These are phyloP conservation scores for Aspergillus persii DNA, from an alignment of 2,329 filamentous ascomycete species.

Conservation along the genomic window DNA sequence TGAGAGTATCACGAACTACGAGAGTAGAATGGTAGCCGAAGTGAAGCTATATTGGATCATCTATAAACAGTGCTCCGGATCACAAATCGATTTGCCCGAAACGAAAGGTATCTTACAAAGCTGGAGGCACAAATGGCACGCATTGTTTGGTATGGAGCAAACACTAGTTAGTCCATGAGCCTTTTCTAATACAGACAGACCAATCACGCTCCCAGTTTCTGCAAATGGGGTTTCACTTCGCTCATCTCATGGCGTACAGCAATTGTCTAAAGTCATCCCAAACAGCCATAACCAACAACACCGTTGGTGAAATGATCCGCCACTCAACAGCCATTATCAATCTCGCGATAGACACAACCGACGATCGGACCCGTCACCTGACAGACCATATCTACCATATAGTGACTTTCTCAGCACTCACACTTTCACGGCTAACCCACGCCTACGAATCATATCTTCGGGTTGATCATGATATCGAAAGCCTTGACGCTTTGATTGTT, in stretches of 20 bases:
- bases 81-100: constrained; percentile 32
- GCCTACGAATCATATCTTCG: constrained; percentile 36
- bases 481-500: constrained; percentile 35
- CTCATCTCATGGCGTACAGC: constrained; percentile 44
- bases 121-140: constrained; percentile 43
- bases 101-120: constrained; percentile 33
- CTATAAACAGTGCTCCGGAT: constrained; percentile 37
- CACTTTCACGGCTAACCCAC: constrained; percentile 35
- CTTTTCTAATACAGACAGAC: too few species aligned
- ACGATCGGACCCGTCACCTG: constrained; percentile 45
- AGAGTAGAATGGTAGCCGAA: constrained; percentile 48
- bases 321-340: constrained; percentile 42
- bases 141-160: constrained; percentile 34
- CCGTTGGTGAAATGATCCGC: constrained; percentile 43
- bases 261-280: constrained; percentile 34
- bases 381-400: constrained; percentile 51
- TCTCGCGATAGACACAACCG: constrained; percentile 44
- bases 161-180: constrained; percentile 22
- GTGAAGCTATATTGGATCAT: constrained; percentile 48
- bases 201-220: constrained; percentile 47
- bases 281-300: constrained; percentile 33
- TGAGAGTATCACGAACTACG: constrained; percentile 44
- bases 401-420: constrained; percentile 44
- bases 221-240: constrained; percentile 48
- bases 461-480: constrained; percentile 29